Evolutionary conservation across 805 yeast species (phyloP).

Genomic region (Kurtzmaniella fragi): DNA sequence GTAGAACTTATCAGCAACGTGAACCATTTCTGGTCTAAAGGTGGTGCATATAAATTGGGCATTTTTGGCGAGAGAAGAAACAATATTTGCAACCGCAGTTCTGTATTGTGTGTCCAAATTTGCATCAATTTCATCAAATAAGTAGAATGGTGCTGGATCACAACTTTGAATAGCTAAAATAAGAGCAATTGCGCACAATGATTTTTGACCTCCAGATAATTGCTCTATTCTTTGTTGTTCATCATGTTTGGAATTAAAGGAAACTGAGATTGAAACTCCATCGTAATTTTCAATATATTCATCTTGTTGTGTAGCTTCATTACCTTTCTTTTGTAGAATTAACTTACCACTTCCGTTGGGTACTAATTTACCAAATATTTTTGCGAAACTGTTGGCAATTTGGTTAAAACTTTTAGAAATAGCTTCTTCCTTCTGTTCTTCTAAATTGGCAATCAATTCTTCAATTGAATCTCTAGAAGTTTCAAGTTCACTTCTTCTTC

Average conservation of each 20-base stretch:
- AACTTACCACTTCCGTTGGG: conserved; percentile 78
- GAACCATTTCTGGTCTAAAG: conserved; percentile 87
- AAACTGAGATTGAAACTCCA: conserved; percentile 84
- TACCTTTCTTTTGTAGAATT: conserved; percentile 49
- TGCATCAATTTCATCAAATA: conserved; percentile 96
- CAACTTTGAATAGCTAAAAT: conserved; percentile 91
- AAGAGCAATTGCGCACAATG: conserved; percentile 91
- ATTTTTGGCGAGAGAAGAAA: conserved; percentile 54
- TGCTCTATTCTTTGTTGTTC: conserved; percentile 89
- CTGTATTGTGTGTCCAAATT: conserved; percentile 91
- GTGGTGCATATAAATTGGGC: conserved; percentile 97
- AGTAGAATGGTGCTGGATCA: conserved; percentile 95
- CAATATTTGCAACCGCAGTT: conserved; percentile 75
- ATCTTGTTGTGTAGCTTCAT: conserved; percentile 7
- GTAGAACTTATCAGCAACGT: conserved; percentile 78
- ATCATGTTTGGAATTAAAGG: conserved; percentile 80
- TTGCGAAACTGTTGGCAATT: conserved; percentile 68
- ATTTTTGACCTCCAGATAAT: conserved; percentile 94
- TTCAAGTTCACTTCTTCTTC: conserved; percentile 64
- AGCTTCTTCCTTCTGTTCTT: conserved; percentile 77
- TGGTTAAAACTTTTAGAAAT: conserved; percentile 72
- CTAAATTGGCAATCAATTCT: conserved; percentile 61
- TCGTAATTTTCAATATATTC: conserved; percentile 50
- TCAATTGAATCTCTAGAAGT: conserved; percentile 70
- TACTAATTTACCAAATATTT: conserved; percentile 74